Conservation (phyloP, 2,329 filamentous ascomycete genomes). For the Aspergillus sp. region DNA sequence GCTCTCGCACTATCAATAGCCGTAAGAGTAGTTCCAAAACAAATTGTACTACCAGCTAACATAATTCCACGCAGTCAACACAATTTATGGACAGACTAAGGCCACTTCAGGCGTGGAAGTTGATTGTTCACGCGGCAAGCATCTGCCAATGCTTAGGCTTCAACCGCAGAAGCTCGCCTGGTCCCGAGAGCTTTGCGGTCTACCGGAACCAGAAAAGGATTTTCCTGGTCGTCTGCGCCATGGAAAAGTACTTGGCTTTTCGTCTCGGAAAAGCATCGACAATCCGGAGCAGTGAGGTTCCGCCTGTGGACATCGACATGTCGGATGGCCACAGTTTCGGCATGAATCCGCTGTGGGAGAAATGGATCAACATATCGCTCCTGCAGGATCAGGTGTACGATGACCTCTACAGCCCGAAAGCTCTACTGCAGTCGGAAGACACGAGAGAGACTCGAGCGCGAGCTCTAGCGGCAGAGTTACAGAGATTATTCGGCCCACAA, state of each 20-base stretch:
- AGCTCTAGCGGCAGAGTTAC: slow-evolving; percentile 4
- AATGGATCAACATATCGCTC: slow-evolving; percentile 6
- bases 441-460: slow-evolving; percentile 5
- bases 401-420: slow-evolving; percentile 8
- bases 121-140: too few species aligned
- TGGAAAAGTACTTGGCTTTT: slow-evolving; percentile 6
- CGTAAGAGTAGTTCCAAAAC: too few species aligned
- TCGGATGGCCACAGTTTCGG: slow-evolving; percentile 1
- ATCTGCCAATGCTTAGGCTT: too few species aligned
- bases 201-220: too few species aligned
- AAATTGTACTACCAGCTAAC: too few species aligned
- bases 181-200: too few species aligned
- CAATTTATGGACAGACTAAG: too few species aligned
- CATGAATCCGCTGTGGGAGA: slow-evolving; percentile 1
- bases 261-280: slow-evolving; percentile 7
- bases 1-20: slow-evolving; percentile 9
- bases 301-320: neutral
- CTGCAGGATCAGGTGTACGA: slow-evolving; percentile 8
- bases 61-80: too few species aligned
- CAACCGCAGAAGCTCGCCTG: too few species aligned
- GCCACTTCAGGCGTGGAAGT: too few species aligned
- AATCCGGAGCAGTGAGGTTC: slow-evolving; percentile 8
- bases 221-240: too few species aligned
- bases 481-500: slow-evolving; percentile 1
- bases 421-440: slow-evolving; percentile 6